Evolutionary conservation across 495 filamentous ascomycete species (phyloP).

Genomic region (Tuber aestivum): DNA sequence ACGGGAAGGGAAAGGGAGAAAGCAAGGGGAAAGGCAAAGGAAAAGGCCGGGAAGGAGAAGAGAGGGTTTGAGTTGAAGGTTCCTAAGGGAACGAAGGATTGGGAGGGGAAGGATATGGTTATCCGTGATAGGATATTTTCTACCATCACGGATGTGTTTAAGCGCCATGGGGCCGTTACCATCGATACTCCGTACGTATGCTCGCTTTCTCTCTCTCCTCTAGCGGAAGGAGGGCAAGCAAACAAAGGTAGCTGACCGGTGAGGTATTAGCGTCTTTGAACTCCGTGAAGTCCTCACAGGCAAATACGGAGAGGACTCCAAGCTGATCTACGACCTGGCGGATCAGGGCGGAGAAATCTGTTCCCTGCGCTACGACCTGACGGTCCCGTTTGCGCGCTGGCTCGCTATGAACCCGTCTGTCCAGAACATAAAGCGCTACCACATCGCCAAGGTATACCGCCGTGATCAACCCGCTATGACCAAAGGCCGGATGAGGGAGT

Average conservation of each 20-base stretch:
- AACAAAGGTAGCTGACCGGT: slow-evolving; percentile 9
- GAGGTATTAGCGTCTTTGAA: slow-evolving; percentile 47
- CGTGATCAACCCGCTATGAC: slow-evolving; percentile 62
- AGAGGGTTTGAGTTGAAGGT: slow-evolving; percentile 41
- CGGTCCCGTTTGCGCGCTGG: slow-evolving; percentile 84
- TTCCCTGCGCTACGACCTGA: slow-evolving; percentile 83
- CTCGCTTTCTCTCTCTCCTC: slow-evolving; percentile 51
- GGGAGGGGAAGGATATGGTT: slow-evolving; percentile 67
- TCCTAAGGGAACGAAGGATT: slow-evolving; percentile 42
- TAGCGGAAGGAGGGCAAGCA: slow-evolving; percentile 59
- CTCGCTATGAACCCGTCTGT: slow-evolving; percentile 74
- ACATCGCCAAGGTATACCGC: slow-evolving; percentile 74
- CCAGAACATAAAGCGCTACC: slow-evolving; percentile 75
- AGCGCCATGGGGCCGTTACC: slow-evolving; percentile 78
- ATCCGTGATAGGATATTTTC: slow-evolving; percentile 78
- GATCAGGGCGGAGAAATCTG: slow-evolving; percentile 82
- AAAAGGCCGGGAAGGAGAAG: slow-evolving; percentile 39
- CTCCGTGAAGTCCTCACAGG: slow-evolving; percentile 64
- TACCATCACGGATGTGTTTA: slow-evolving; percentile 77
- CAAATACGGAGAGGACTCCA: slow-evolving; percentile 89
- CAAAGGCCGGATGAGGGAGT: slow-evolving; percentile 90
- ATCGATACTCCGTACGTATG: slow-evolving; percentile 64
- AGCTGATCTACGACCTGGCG: slow-evolving; percentile 81
- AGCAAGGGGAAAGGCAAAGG: slow-evolving; percentile 39
- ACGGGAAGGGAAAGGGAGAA: slow-evolving; percentile 36